Evolutionary conservation across 2,329 filamentous ascomycete genomes (phyloP).

Genomic region (Pseudogymnoascus sp.): DNA sequence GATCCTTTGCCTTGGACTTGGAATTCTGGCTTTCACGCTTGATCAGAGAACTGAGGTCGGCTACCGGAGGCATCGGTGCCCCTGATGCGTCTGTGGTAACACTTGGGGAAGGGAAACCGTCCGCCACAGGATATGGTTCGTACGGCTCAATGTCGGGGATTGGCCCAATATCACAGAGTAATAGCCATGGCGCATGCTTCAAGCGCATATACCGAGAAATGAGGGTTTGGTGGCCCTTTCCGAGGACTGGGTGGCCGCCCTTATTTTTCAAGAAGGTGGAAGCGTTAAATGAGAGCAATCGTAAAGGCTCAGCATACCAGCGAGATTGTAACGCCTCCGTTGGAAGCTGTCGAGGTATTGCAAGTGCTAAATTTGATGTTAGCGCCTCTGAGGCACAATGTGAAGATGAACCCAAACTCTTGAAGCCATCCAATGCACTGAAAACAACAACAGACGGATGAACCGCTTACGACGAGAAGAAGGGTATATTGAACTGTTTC

Average conservation of each 20-base stretch:
- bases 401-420: neutral
- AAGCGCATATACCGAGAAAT: conserved; percentile 56
- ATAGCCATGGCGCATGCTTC: conserved; percentile 52
- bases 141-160: conserved; percentile 29
- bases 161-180: conserved; percentile 56
- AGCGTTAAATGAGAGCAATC: conserved; percentile 48
- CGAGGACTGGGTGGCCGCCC: conserved; percentile 52
- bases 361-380: conserved; percentile 32
- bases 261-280: conserved; percentile 52
- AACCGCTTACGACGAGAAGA: neutral
- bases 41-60: conserved; percentile 25
- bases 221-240: conserved; percentile 50
- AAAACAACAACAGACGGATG: neutral
- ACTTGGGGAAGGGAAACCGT: conserved; percentile 33
- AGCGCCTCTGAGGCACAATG: neutral
- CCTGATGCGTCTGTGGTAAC: conserved; percentile 32
- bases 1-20: conserved; percentile 39
- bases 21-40: conserved; percentile 14
- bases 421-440: neutral
- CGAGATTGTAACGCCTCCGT: conserved; percentile 52
- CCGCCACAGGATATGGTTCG: conserved; percentile 22
- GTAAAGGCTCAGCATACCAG: conserved; percentile 62
- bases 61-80: neutral
- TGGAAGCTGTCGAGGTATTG: conserved; percentile 50
- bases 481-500: conserved; percentile 19